These are phyloP conservation scores for Botrytis porri DNA, from an alignment of 2,329 filamentous ascomycete genomes.

Conservation along the genomic window DNA sequence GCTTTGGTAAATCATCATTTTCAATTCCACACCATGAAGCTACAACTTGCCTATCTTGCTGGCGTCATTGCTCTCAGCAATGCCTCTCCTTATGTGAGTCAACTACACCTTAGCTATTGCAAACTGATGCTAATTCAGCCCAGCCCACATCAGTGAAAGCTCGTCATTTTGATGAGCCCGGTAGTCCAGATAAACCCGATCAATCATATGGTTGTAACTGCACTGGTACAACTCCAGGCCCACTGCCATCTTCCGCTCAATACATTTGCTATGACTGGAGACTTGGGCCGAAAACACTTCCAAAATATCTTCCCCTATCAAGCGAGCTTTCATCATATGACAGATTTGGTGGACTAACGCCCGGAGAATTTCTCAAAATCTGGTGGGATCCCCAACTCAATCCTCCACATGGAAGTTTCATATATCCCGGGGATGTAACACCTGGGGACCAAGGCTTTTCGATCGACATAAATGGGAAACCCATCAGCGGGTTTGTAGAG, in stretches of 20 bases:
- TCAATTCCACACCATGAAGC: not conserved
- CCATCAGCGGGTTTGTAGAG: constrained; percentile 10
- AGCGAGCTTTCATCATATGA: constrained; percentile 17
- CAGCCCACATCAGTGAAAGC: not conserved
- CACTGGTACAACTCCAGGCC: constrained; percentile 8
- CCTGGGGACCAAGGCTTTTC: constrained; percentile 6
- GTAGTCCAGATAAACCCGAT: not conserved
- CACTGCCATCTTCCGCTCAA: not conserved
- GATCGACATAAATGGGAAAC: not conserved
- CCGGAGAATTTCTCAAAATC: constrained; percentile 6
- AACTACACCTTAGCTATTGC: not conserved
- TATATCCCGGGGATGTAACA: not conserved
- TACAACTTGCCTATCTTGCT: not conserved
- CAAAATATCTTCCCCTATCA: constrained; percentile 5
- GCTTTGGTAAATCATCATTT: not conserved
- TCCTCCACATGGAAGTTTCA: not conserved
- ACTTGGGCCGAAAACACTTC: constrained; percentile 13
- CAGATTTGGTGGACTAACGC: constrained; percentile 11
- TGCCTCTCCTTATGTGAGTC: constrained; percentile 12
- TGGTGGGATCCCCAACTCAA: constrained; percentile 1
- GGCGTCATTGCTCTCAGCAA: constrained; percentile 12
- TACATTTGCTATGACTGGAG: constrained; percentile 12
- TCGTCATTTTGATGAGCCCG: not conserved
- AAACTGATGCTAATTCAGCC: not conserved
- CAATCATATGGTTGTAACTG: constrained; percentile 5